These are phyloP conservation scores for Piper betle DNA, from an alignment of 164 flowering plant genomes.

Conservation along the genomic window DNA sequence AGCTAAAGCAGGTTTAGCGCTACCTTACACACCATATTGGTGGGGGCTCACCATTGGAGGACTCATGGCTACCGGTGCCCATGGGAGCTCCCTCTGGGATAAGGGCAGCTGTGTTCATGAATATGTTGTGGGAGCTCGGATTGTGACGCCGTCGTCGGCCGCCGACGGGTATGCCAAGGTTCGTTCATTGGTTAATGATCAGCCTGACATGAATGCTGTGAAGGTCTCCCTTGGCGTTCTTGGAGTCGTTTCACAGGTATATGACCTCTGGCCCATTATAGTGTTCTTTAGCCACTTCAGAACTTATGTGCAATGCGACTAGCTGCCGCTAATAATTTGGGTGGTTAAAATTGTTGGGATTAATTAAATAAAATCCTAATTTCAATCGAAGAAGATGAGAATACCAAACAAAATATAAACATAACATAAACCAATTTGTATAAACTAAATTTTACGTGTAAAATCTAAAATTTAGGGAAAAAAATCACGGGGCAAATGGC, in stretches of 20 bases:
- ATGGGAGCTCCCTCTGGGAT: slow-evolving; percentile 69
- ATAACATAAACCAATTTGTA: too few species aligned
- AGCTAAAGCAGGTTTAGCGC: slow-evolving; percentile 39
- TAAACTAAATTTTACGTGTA: too few species aligned
- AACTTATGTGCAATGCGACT: too few species aligned
- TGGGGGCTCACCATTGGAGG: slow-evolving; percentile 77
- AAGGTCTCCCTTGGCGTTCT: slow-evolving; percentile 66
- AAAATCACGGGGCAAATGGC: too few species aligned
- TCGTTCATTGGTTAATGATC: slow-evolving; percentile 16
- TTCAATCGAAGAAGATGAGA: too few species aligned
- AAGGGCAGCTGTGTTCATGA: slow-evolving; percentile 62
- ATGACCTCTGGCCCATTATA: too few species aligned
- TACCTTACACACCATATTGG: slow-evolving; percentile 70
- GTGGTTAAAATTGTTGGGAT: too few species aligned
- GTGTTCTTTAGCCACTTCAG: too few species aligned
- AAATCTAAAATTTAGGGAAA: too few species aligned
- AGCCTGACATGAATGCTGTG: slow-evolving; percentile 37
- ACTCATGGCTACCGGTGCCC: slow-evolving; percentile 56
- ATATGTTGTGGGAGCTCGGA: slow-evolving; percentile 29
- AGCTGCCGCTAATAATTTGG: too few species aligned
- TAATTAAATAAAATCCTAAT: too few species aligned
- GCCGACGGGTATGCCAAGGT: slow-evolving; percentile 43
- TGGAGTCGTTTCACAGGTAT: slow-evolving; percentile 72
- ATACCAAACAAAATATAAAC: too few species aligned
- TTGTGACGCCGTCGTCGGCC: slow-evolving; percentile 38